Evolutionary conservation across 2,329 filamentous ascomycete genomes (phyloP).

Genomic region (Coniochaeta ligniaria): DNA sequence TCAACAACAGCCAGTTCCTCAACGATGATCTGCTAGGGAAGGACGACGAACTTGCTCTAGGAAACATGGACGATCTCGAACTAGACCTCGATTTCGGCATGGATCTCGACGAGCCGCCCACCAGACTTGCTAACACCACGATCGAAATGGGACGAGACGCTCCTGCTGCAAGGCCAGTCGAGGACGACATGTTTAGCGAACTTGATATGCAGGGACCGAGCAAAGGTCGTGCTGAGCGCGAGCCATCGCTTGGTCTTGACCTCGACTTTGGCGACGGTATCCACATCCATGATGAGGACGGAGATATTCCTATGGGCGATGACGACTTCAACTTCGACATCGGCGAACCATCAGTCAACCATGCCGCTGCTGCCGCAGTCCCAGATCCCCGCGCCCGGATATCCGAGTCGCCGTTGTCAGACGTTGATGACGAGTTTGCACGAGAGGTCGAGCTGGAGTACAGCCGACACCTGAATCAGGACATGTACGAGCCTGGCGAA

Average conservation of each 20-base stretch:
- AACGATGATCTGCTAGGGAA: slow-evolving; percentile 51
- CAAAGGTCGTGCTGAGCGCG: slow-evolving; percentile 49
- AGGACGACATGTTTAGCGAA: slow-evolving; percentile 64
- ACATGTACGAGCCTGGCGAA: slow-evolving; percentile 55
- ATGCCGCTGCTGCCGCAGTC: slow-evolving; percentile 33
- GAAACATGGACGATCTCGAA: slow-evolving; percentile 59
- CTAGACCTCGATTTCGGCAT: slow-evolving; percentile 70
- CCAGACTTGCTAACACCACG: slow-evolving; percentile 43
- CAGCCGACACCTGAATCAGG: slow-evolving; percentile 40
- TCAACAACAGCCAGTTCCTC: slow-evolving; percentile 73
- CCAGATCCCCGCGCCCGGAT: slow-evolving; percentile 51
- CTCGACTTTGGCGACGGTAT: slow-evolving; percentile 39
- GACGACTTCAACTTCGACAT: slow-evolving; percentile 60
- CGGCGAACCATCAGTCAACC: slow-evolving; percentile 51
- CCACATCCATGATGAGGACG: slow-evolving; percentile 56
- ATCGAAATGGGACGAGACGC: slow-evolving; percentile 90
- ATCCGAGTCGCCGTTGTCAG: slow-evolving; percentile 63
- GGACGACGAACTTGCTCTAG: slow-evolving; percentile 50
- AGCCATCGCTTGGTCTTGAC: slow-evolving; percentile 39
- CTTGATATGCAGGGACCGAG: slow-evolving; percentile 48
- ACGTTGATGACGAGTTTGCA: slow-evolving; percentile 58
- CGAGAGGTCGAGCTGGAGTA: slow-evolving; percentile 53
- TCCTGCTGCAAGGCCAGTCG: slow-evolving; percentile 56
- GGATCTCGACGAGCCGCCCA: slow-evolving; percentile 58
- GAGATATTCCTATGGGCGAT: slow-evolving; percentile 53